Conservation (phyloP, 1,139 yeast species). For the Pichia sp. region DNA sequence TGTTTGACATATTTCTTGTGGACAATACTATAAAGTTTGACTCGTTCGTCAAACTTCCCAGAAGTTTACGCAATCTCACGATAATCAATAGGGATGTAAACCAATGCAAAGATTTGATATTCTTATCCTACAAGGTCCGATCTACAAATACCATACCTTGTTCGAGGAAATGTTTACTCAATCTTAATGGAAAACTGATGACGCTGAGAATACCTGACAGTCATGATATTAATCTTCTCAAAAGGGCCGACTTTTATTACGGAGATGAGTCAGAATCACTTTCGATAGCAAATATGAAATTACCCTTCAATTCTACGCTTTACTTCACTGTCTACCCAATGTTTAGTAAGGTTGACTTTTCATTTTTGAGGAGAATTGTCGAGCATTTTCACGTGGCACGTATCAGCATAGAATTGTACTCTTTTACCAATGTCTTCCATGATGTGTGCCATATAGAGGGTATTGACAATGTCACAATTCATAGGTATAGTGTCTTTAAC, state of each 20-base stretch:
- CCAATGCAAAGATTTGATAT: conserved; percentile 15
- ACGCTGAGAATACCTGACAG: conserved; percentile 1
- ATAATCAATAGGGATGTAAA: conserved; percentile 14
- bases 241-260: neutral
- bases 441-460: neutral
- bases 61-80: conserved; percentile 13
- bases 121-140: conserved; percentile 7
- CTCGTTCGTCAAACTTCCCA: conserved; percentile 14
- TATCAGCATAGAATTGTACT: conserved; percentile 4
- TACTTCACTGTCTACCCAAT: conserved; percentile 7
- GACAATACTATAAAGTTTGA: conserved; percentile 18
- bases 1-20: conserved; percentile 8
- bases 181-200: conserved; percentile 5
- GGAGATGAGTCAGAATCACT: too few species aligned
- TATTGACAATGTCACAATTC: conserved; percentile 1
- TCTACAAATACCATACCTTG: too few species aligned
- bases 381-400: neutral
- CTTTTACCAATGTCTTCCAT: conserved; percentile 5
- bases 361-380: neutral
- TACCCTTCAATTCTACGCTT: conserved; percentile 4
- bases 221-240: neutral
- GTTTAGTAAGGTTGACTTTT: conserved; percentile 3
- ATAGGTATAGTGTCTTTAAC: conserved; percentile 2
- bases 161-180: too few species aligned
- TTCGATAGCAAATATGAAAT: neutral